Base-by-base conservation (phyloP, 2,329 filamentous ascomycete genomes). In the Paraphaeosphaeria sporulosa region DNA sequence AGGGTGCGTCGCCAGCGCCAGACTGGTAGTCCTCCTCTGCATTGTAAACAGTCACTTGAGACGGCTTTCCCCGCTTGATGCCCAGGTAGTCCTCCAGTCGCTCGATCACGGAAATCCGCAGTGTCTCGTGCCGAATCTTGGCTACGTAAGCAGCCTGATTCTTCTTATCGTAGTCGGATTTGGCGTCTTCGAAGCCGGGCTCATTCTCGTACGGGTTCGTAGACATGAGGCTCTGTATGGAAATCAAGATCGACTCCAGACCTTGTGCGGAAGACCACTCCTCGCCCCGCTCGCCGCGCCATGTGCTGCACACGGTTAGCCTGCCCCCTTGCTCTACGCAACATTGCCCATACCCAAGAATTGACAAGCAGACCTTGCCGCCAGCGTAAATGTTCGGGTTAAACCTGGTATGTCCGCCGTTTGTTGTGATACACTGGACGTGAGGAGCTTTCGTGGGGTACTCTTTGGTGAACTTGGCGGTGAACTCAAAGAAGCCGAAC, bases 241-340 rank as follows among this genome's bases (percentile, higher is more conserved):
- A 98, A 55, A 98, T 87, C 50, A 99, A 79, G 51, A 98, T 92
- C 0, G 94, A 98, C 76, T 98, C 95, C 1, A 99, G 83, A 7
- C 95, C 94, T 76, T 98, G 95, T 0, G 94, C 95, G 17, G 94
- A 93, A 17, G 94, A 97, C 95, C 95, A 99, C 76, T 97, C 89
- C 78, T 98, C 95, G 57, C 94, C 93, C 17, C 88, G 86, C 72
- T 97, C 90, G 30, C 94, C 94, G 52, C 91, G 87, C 95, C 95
- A 99, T 75, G 95, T 99, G 59, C 94, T 96, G 40, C 69, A 57
- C 19, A 68, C 34, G 42, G 68, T 72, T 60, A 65, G 59, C 43
- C 44, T 30, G 13, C 9, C 64, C 32, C 50, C 5, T 12, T 19
- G 51, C n/a, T 57, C 44, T 27, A 23, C 42, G 43, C 10, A 19